These are phyloP conservation scores for Capniomyces stellatus DNA, from an alignment of 371 early-diverging fungal genomes.

Conservation along the genomic window DNA sequence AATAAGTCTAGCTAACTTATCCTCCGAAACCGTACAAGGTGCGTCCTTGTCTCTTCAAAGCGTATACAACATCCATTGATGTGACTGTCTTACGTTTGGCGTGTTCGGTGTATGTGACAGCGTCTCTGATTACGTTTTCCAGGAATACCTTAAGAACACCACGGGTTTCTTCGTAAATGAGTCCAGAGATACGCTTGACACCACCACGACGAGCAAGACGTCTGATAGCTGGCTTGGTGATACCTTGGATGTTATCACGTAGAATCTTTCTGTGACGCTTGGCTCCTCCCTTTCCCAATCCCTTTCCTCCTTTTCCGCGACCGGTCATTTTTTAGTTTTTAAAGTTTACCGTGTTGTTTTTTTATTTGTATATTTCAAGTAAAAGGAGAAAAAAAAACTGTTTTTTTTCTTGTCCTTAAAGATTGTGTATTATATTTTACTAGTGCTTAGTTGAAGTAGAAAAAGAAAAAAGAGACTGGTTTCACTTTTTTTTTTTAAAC, in stretches of 20 bases:
- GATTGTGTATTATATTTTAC: neutral
- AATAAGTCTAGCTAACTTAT: too few species aligned
- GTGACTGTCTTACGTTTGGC: constrained; percentile 99
- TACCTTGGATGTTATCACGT: constrained; percentile 96
- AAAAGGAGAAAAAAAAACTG: neutral
- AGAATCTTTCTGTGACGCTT: constrained; percentile 99
- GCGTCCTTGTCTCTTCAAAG: constrained; percentile 95
- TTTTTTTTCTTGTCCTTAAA: neutral
- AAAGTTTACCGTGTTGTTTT: neutral
- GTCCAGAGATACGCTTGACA: constrained; percentile 99
- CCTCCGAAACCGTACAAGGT: constrained; percentile 70
- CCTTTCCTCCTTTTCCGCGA: constrained; percentile 96
- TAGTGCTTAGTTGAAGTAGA: neutral
- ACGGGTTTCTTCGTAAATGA: constrained; percentile 98
- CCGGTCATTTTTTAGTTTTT: constrained; percentile 49
- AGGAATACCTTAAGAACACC: constrained; percentile 93
- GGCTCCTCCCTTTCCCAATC: constrained; percentile 92
- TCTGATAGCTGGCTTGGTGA: constrained; percentile 99
- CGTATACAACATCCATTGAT: constrained; percentile 89
- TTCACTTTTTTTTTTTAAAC: too few species aligned
- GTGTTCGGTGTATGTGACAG: constrained; percentile 99
- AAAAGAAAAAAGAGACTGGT: neutral
- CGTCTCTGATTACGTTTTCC: constrained; percentile 93
- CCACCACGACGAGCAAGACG: constrained; percentile 99
- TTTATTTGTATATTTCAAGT: constrained; percentile 2